Evolutionary conservation across 176 grass and related monocot genomes (phyloP), one percentile per base, ranked within the genome.

Genomic region (Phragmites australis): DNA sequence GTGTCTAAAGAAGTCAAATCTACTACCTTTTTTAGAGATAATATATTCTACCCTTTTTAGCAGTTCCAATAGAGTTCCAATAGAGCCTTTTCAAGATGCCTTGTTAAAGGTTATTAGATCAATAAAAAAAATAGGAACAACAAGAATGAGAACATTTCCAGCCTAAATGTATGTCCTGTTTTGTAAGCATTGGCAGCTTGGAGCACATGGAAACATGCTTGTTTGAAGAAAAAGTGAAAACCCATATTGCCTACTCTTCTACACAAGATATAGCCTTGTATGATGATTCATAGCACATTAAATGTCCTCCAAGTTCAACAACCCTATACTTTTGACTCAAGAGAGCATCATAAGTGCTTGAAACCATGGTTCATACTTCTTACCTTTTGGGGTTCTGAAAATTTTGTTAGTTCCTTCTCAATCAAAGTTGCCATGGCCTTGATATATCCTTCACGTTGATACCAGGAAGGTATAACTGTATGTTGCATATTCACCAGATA

Each of bases 401-500:
- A 99, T 71, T 84, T 95, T 34, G 42, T 75, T 71, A 99, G 72
- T 65, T 95, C 92, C 3, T 89, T 99, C 86, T 99, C 88, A 74
- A 99, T 99, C 78, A 99, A 87, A 72, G 84, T 94, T 84, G 92
- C 84, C 92, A 95, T 99, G 56, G 96, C 86, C 78, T 99, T 99
- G 79, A 99, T 93, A 68, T 99, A 99, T 84, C 96, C 96, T 88
- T 99, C 96, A 68, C 96, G 92, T 64, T 99, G 96, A 78, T 99
- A 99, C 96, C 96, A 99, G 6, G 96, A 99, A 81, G 96, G 96
- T 88, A 99, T 99, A 63, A 99, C 96, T 26, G 96, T 99, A 79
- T 99, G 96, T 82, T 99, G 96, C 96, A 99, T 99, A 78, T 99
- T 99, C 32, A 99, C 92, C 55, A 95, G 80, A 88, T 99, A 99